Percentiles rank a stretch among this genome's conserved stretches.
These are phyloP conservation scores for Penicillium brasilianum DNA, from an alignment of 2,329 filamentous ascomycete genomes.

Conservation along the genomic window DNA sequence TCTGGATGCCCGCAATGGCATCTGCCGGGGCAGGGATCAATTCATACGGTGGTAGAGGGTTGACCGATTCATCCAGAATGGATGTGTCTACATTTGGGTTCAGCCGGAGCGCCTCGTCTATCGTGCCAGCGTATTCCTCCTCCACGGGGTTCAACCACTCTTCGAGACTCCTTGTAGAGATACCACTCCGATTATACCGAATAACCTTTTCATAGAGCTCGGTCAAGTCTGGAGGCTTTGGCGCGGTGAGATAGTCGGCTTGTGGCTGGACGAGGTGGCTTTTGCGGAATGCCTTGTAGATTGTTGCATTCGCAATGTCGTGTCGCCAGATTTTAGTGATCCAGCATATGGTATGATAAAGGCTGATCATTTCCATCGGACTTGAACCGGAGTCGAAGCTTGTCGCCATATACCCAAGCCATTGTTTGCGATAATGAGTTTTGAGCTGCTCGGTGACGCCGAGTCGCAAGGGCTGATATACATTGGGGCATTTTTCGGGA, in stretches of 20 bases:
- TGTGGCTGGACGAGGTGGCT: constrained; percentile 12
- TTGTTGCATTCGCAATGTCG: constrained; percentile 8
- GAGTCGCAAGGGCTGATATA: constrained; percentile 21
- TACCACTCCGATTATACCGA: background rate
- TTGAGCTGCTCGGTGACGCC: constrained; percentile 21
- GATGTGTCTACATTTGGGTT: background rate
- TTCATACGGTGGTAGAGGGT: background rate
- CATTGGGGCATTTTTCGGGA: constrained; percentile 10
- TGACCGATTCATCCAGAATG: constrained; percentile 13
- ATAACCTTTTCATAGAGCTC: constrained; percentile 11
- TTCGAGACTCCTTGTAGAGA: constrained; percentile 4
- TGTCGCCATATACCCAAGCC: constrained; percentile 4
- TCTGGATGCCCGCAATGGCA: constrained; percentile 10
- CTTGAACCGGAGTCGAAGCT: constrained; percentile 3
- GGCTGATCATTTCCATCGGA: constrained; percentile 12
- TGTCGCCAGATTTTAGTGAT: constrained; percentile 17
- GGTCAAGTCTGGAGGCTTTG: constrained; percentile 9
- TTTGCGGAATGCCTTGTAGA: constrained; percentile 18
- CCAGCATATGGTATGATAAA: constrained; percentile 15
- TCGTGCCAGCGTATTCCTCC: constrained; percentile 2
- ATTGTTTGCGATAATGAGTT: constrained; percentile 16
- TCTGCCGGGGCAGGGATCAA: constrained; percentile 1
- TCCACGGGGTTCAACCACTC: constrained; percentile 9
- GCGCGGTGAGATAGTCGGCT: constrained; percentile 6
- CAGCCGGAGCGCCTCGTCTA: background rate